These are phyloP conservation scores for Hypoxylon sp. DNA, from an alignment of 2,329 filamentous ascomycete species.

Conservation along the genomic window DNA sequence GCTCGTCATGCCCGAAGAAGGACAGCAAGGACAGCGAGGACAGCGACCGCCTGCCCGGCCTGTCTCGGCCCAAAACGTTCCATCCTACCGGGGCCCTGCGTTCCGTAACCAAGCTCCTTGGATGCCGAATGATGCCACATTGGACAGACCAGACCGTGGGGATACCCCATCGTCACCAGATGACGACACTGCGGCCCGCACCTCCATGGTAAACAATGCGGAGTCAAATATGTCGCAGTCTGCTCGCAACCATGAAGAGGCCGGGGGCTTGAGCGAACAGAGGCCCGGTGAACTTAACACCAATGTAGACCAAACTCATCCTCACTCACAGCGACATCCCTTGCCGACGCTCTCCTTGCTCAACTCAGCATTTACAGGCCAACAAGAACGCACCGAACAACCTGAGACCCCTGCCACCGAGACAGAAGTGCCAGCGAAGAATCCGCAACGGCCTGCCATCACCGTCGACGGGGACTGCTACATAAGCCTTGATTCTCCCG, in stretches of 20 bases:
- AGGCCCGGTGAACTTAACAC: background rate
- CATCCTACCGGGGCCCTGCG: background rate
- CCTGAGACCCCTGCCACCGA: background rate
- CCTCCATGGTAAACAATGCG: background rate
- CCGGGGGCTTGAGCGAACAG: background rate
- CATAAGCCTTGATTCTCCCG: background rate
- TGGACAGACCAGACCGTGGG: background rate
- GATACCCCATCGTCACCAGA: background rate
- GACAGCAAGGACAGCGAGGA: too few species aligned
- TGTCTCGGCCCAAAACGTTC: background rate
- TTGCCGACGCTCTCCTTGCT: background rate
- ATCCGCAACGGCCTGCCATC: background rate
- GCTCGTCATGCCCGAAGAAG: background rate
- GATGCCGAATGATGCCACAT: background rate
- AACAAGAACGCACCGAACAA: background rate
- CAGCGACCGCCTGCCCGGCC: background rate
- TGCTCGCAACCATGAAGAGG: background rate
- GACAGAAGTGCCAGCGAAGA: too few species aligned
- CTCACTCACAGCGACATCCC: background rate
- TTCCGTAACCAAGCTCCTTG: background rate
- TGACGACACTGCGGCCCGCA: background rate
- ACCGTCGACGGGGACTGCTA: background rate
- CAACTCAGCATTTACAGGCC: background rate
- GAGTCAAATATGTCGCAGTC: background rate
- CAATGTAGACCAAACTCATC: background rate